Evolutionary conservation across 495 filamentous ascomycete genomes (phyloP).

Genomic region (Neurospora sublineolata): DNA sequence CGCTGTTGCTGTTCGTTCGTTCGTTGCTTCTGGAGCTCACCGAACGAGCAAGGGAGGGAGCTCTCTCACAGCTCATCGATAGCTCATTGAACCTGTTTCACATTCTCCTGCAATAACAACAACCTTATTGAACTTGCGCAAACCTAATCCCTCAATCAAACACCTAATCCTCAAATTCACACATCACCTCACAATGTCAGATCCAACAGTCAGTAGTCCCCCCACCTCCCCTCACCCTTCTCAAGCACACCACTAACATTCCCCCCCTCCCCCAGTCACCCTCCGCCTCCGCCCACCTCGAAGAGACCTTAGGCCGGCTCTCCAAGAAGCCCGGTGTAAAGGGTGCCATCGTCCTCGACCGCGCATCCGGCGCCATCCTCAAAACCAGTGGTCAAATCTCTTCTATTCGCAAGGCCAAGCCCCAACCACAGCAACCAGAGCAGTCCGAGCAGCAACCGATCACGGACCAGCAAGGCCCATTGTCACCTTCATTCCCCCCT

Average conservation of each 20-base stretch:
- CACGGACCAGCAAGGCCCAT: neutral
- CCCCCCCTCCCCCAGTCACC: neutral
- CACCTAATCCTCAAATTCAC: neutral
- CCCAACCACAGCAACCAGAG: neutral
- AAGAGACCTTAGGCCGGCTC: slow-evolving; percentile 46
- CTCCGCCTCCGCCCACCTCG: slow-evolving; percentile 23
- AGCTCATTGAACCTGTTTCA: neutral
- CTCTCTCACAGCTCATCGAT: neutral
- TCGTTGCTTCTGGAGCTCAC: neutral
- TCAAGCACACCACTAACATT: neutral
- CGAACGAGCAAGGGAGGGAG: neutral
- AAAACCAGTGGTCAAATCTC: slow-evolving; percentile 48
- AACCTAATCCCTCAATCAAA: neutral
- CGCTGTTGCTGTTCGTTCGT: neutral
- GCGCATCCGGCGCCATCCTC: slow-evolving; percentile 47
- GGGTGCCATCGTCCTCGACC: slow-evolving; percentile 50
- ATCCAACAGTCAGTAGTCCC: neutral
- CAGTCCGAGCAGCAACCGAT: neutral
- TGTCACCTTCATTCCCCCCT: neutral
- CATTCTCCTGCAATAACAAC: neutral
- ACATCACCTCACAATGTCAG: neutral
- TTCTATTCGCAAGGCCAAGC: slow-evolving; percentile 29
- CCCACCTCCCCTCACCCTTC: neutral
- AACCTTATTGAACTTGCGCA: neutral
- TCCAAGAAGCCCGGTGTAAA: slow-evolving; percentile 55